Evolutionary conservation across 108 stramenopile species (phyloP), one percentile per base, ranked within the genome.

Genomic region (Cylindrotheca fusiformis): DNA sequence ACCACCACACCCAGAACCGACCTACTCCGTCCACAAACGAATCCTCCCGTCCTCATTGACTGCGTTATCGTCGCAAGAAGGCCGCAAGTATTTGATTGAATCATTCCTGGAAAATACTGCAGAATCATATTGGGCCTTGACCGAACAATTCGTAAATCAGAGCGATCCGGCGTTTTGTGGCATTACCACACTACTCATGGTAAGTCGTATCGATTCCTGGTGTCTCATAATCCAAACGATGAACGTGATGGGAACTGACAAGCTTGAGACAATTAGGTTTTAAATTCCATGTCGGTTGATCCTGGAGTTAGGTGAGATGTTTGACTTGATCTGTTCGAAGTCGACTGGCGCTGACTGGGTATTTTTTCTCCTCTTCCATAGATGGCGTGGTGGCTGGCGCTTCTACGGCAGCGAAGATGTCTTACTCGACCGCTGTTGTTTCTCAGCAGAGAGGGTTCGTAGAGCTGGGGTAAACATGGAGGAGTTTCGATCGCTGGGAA

Each of bases 341-440:
- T n/a, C n/a, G n/a, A n/a, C n/a, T n/a, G n/a, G n/a, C n/a, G n/a
- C n/a, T n/a, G n/a, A n/a, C n/a, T n/a, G n/a, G n/a, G n/a, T n/a
- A n/a, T n/a, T n/a, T n/a, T n/a, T n/a, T n/a, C n/a, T n/a, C n/a
- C n/a, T n/a, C n/a, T n/a, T n/a, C n/a, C n/a, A n/a, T n/a, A n/a
- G 87, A 62, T 98, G 97, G 97, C 85, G 87, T 62, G 95, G 95
- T 28, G 87, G 87, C 12, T 98, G 97, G 97, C 75, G 97, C 46
- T 98, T 87, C 78, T 96, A 85, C 71, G 92, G 88, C 22, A 65
- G 78, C 58, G 97, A 97, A 76, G 91, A 90, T 18, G 90, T 96
- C 64, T 58, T 95, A 49, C 56, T 90, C 63, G 69, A 76, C 24
- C 54, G 80, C 46, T 96, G 95, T 71, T 98, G 96, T 71, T 69